A percentile compares a stretch with the other conserved stretches of the same genome.
Conservation (phyloP, 306 rosid species). For the Glycine latifolia region DNA sequence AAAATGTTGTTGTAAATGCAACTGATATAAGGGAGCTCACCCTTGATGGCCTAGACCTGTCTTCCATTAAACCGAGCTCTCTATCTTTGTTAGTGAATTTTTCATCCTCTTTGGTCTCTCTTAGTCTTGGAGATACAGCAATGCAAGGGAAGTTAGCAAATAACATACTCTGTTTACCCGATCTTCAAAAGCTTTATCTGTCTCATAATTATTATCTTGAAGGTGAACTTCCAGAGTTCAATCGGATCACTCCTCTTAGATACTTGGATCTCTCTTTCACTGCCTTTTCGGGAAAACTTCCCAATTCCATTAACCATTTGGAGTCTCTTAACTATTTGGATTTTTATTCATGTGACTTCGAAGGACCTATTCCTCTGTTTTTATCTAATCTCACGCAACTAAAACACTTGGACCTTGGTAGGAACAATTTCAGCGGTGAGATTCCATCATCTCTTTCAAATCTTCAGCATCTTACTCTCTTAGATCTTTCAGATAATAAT, state of each 20-base stretch:
- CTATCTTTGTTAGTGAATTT: too few species aligned
- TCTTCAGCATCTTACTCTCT: slow-evolving; percentile 10
- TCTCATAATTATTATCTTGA: neutral
- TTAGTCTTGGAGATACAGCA: too few species aligned
- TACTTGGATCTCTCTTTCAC: neutral
- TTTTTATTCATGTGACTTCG: too few species aligned
- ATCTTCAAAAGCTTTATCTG: slow-evolving; percentile 21
- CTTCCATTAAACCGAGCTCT: neutral
- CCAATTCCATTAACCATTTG: too few species aligned
- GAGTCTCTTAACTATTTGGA: too few species aligned
- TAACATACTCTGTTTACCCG: neutral
- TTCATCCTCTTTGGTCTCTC: too few species aligned
- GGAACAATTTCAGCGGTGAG: slow-evolving; percentile 17
- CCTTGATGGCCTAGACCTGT: neutral
- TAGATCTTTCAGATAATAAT: neutral
- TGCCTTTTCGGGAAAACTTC: neutral
- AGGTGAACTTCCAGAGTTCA: neutral
- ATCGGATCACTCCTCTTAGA: slow-evolving; percentile 1
- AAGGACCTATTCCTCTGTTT: neutral
- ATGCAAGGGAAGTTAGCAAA: too few species aligned
- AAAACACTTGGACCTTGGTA: neutral
- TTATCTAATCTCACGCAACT: slow-evolving; percentile 40
- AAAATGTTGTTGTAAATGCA: slow-evolving; percentile 23
- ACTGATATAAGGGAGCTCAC: neutral
- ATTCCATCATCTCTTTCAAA: slow-evolving; percentile 27